These are phyloP conservation scores for Tuber borchii DNA, from an alignment of 495 filamentous ascomycete genomes.

Conservation along the genomic window DNA sequence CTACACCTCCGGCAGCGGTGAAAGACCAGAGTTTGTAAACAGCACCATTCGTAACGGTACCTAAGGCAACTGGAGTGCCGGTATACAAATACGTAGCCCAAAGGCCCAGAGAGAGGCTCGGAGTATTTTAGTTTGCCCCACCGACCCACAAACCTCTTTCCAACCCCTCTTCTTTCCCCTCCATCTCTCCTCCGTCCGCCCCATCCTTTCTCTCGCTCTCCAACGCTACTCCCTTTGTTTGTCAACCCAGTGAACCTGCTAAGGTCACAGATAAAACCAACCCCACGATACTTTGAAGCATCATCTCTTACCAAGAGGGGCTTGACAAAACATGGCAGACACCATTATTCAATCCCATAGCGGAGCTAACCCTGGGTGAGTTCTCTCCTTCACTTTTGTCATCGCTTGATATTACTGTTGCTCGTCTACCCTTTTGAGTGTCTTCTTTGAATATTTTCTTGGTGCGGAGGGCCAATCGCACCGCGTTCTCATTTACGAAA, in stretches of 20 bases:
- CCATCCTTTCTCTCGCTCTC: constrained; percentile 23
- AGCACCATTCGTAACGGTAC: background rate
- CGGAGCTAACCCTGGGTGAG: constrained; percentile 60
- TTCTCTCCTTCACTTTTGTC: constrained; percentile 42
- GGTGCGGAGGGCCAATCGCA: constrained; percentile 22
- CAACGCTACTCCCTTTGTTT: background rate
- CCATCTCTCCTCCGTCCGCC: constrained; percentile 28
- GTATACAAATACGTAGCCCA: background rate
- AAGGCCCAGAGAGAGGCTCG: constrained; percentile 12
- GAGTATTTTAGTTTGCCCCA: constrained; percentile 39
- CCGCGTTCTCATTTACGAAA: constrained; percentile 19
- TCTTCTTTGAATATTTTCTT: constrained; percentile 17
- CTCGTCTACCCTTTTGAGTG: constrained; percentile 29
- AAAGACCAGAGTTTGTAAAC: background rate
- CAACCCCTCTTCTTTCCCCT: constrained; percentile 35
- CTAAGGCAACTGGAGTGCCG: background rate
- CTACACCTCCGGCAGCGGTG: background rate
- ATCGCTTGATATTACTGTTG: constrained; percentile 39
- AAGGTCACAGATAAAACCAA: constrained; percentile 22
- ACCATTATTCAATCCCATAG: constrained; percentile 59
- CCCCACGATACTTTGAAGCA: constrained; percentile 24
- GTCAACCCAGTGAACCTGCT: background rate
- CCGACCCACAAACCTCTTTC: constrained; percentile 16
- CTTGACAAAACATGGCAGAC: constrained; percentile 52
- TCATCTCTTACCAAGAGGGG: background rate